Evolutionary conservation across 257 asterid species (phyloP), one percentile per base, ranked within the genome.

Genomic region (Gynochthodes officinalis): DNA sequence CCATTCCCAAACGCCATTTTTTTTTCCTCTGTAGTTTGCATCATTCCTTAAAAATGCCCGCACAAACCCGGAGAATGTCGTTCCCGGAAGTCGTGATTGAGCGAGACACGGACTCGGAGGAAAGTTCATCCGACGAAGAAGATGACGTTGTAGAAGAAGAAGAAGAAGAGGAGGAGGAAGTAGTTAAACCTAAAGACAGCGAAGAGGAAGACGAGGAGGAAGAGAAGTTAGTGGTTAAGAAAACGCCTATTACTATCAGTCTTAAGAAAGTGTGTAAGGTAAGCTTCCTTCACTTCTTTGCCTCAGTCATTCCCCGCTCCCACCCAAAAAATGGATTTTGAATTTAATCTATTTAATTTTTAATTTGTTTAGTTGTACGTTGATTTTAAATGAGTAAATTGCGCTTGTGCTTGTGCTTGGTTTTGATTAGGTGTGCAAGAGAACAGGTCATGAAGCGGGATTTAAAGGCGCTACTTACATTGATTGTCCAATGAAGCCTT

Each of bases 401-500:
- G 69, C 33, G 19, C 1, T 21, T 39, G 8, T 64, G 52, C 33
- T 37, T 37, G 37, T 44, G 2, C 74, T 7, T 11, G 57, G 67
- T 44, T 42, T 39, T 6, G 27, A 43, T 57, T 71, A 94, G 99
- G 99, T 94, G 64, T 94, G 99, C 83, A 94, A 94, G 83, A 84
- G 82, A 81, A 87, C 95, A 63, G 99, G 99, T 44, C 99, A 94
- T 78, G 97, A 91, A 81, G 97, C 99, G 48, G 99, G 99, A 55
- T 94, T 94, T 75, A 86, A 73, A 77, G 99, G 99, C 27, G 99
- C 99, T 7, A 91, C 97, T 14, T 94, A 94, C 82, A 83, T 94
- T 77, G 99, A 94, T 77, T 94, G 99, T 80, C 99, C 99, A 0
- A 94, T 94, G 99, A 94, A 94, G 79, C 99, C 99, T 7, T 94